Percentiles rank a stretch among this genome's conserved stretches.
phyloP scores from a whole-genome alignment of 495 filamentous ascomycete species.

The Hypoxylon rickii region DNA sequence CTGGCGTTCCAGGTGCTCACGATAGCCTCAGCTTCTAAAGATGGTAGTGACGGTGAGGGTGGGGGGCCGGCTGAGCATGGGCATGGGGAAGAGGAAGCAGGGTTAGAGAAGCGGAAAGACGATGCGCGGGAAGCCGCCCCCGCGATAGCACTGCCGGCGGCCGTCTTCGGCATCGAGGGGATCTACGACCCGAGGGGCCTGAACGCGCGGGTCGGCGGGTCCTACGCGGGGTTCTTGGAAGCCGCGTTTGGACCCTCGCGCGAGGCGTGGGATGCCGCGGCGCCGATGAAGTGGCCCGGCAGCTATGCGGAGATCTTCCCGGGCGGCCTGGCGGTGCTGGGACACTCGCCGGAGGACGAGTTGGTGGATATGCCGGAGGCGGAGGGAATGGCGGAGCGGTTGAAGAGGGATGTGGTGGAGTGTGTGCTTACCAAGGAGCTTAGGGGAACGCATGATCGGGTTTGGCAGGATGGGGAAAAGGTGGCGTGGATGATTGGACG shows the following conservation, averaged over 20 bases:
- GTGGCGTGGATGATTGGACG: constrained; percentile 29
- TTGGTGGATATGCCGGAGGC: constrained; percentile 59
- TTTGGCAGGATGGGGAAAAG: constrained; percentile 29
- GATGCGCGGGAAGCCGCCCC: background rate
- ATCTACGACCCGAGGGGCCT: constrained; percentile 38
- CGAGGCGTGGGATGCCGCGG: constrained; percentile 34
- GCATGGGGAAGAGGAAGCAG: background rate
- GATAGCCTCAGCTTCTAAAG: background rate
- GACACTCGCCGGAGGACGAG: constrained; percentile 63
- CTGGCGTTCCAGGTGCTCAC: constrained; percentile 69
- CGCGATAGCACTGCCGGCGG: constrained; percentile 15
- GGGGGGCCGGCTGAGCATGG: too few relatives aligned
- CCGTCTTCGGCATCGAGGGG: constrained; percentile 34
- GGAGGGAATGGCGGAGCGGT: constrained; percentile 52
- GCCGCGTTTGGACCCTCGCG: constrained; percentile 33
- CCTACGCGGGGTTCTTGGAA: constrained; percentile 27
- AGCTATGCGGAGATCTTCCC: constrained; percentile 47
- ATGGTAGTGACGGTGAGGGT: background rate
- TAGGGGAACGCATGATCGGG: constrained; percentile 66
- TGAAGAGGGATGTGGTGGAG: constrained; percentile 36
- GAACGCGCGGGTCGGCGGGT: constrained; percentile 27
- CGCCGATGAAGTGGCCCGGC: constrained; percentile 34
- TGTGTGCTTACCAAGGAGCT: constrained; percentile 49
- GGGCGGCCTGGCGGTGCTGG: constrained; percentile 57
- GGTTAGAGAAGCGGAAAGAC: background rate